Percentiles rank a stretch among this genome's conserved stretches.
Evolutionary conservation across 148 eudicot genomes (phyloP).

Genomic region (Amaranthus cruentus): DNA sequence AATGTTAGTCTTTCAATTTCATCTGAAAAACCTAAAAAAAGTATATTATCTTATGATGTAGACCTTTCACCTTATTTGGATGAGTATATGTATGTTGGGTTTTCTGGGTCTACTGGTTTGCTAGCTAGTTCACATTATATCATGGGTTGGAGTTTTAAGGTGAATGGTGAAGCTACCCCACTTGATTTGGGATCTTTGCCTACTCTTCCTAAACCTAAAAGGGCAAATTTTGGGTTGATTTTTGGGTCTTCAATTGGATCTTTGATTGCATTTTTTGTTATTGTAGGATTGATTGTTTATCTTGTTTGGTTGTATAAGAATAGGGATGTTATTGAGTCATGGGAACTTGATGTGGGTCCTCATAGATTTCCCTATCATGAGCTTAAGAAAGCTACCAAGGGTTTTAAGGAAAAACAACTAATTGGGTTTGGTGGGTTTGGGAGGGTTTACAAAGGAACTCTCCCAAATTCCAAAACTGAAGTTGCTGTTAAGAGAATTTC

Average conservation of each 20-base stretch:
- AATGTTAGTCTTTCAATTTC: slow-evolving; percentile 56
- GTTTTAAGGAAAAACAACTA: slow-evolving; percentile 53
- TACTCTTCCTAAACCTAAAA: slow-evolving; percentile 34
- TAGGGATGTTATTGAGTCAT: slow-evolving; percentile 60
- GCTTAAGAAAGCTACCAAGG: slow-evolving; percentile 67
- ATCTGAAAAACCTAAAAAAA: slow-evolving; percentile 37
- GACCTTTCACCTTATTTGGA: slow-evolving; percentile 50
- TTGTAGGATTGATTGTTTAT: slow-evolving; percentile 23
- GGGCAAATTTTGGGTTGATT: slow-evolving; percentile 30
- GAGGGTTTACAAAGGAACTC: slow-evolving; percentile 64
- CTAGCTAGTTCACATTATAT: slow-evolving; percentile 74
- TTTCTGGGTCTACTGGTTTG: slow-evolving; percentile 76
- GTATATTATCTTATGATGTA: slow-evolving; percentile 48
- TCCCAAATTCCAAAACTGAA: slow-evolving; percentile 35
- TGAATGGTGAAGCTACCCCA: slow-evolving; percentile 52
- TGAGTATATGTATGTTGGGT: slow-evolving; percentile 68
- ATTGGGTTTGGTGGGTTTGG: slow-evolving; percentile 89
- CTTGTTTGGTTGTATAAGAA: slow-evolving; percentile 43
- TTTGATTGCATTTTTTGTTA: slow-evolving; percentile 25
- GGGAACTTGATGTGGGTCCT: slow-evolving; percentile 80
- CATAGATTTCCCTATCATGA: slow-evolving; percentile 64
- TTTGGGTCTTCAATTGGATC: slow-evolving; percentile 36
- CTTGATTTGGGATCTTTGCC: slow-evolving; percentile 55
- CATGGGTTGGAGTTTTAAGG: slow-evolving; percentile 71
- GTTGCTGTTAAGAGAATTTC: slow-evolving; percentile 71